Base-by-base conservation (phyloP, 345 rosid genomes). In the Ricinus communis region DNA sequence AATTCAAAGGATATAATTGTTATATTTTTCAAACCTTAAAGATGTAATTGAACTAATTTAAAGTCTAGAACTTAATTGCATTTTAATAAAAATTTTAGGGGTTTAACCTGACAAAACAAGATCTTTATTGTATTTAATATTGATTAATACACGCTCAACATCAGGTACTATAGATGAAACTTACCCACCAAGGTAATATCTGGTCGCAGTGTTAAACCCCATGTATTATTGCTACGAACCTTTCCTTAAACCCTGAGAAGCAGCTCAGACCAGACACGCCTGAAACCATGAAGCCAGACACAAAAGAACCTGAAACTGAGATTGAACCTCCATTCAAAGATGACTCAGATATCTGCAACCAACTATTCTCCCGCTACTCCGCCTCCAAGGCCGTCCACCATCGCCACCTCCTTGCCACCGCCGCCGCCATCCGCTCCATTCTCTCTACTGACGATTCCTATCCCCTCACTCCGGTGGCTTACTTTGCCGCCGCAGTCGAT, bases 361-460 rank as follows among this genome's bases (percentile, higher is more conserved):
- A 90, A 65, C 92, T 95, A 57, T 85, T 95, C 86, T 91, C 88
- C 77, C 97, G 99, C 28, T 95, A 95, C 60, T 82, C 93, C 53
- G 76, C 88, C 46, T 95, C 96, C 43, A 79, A 96, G 1, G 97
- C 99, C 51, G 78, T 87, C 0, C 97, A 95, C 71, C 97, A 92
- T 77, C 87, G 93, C 69, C 98, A 93, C 79, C 94, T 93, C 53
- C 77, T 91, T 50, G 98, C 98, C 66, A 85, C 95, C 28, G 90
- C 96, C 41, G 94, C 86, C 50, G 91, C 99, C 24, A 86, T 90
- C 82, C 97, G 96, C 61, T 88, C 99, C 33, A 89, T 92, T 12
- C 96, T 95, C 73, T 65, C 81, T 30, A 66, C 93, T 5, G 96
- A 89, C 7, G 93, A 89, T 68, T 83, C 86, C 40, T 84, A 86